These are phyloP conservation scores for Camelina hispida DNA, from an alignment of 345 rosid genomes.

Conservation along the genomic window DNA sequence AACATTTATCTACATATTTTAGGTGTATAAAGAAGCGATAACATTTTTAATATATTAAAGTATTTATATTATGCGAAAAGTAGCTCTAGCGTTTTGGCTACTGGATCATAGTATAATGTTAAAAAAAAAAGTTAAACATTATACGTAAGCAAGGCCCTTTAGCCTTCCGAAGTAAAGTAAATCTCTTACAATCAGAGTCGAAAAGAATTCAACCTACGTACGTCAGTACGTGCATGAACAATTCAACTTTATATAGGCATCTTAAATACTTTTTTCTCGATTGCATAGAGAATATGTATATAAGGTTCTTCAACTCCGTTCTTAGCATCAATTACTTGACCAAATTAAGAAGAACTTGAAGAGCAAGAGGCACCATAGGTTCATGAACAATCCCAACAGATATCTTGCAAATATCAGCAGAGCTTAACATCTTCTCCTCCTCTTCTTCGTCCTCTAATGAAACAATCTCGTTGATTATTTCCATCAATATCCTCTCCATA, in stretches of 20 bases:
- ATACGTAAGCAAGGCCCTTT: background rate
- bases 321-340: constrained; percentile 26
- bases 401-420: constrained; percentile 41
- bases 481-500: constrained; percentile 42
- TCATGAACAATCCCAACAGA: constrained; percentile 42
- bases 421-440: constrained; percentile 22
- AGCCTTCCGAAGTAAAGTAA: background rate
- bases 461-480: constrained; percentile 21
- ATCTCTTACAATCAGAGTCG: background rate
- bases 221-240: constrained; percentile 10
- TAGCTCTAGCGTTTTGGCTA: too few species aligned
- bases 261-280: background rate
- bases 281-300: background rate
- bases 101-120: background rate
- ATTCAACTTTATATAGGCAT: background rate
- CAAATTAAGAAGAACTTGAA: constrained; percentile 32
- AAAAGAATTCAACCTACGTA: background rate
- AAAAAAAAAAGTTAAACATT: background rate
- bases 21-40: too few species aligned
- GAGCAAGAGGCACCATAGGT: constrained; percentile 36
- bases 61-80: too few species aligned
- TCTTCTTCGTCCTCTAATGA: constrained; percentile 2
- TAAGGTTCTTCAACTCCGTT: background rate
- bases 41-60: too few species aligned
- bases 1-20: too few species aligned